These are phyloP conservation scores for Backusella psychrophila DNA, from an alignment of 192 early-diverging fungal species.

Conservation along the genomic window DNA sequence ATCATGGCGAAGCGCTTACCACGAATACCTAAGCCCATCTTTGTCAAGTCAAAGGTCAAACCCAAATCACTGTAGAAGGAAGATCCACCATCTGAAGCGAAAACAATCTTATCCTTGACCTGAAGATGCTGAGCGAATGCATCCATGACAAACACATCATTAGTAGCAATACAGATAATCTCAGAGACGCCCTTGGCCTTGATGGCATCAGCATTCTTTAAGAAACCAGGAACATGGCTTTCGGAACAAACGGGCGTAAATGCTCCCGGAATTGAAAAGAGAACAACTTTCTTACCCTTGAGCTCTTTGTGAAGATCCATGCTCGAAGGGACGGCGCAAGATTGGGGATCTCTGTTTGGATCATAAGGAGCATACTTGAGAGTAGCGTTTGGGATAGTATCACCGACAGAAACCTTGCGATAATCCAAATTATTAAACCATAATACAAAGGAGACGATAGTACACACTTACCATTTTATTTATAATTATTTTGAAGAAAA, in stretches of 20 bases:
- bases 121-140: conserved; percentile 45
- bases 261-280: conserved; percentile 58
- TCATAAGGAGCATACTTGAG: conserved; percentile 33
- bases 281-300: conserved; percentile 58
- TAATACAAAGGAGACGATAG: too few species aligned
- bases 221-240: conserved; percentile 53
- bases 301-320: conserved; percentile 38
- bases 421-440: too few species aligned
- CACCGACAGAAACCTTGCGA: not conserved
- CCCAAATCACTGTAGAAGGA: conserved; percentile 52
- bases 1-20: conserved; percentile 55
- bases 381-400: conserved; percentile 22
- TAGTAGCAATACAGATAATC: conserved; percentile 45
- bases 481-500: not conserved
- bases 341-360: conserved; percentile 6
- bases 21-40: conserved; percentile 50
- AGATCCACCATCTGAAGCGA: conserved; percentile 49
- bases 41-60: conserved; percentile 53
- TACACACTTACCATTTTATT: not conserved
- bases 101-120: conserved; percentile 45
- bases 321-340: conserved; percentile 22
- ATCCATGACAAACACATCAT: conserved; percentile 63
- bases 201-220: conserved; percentile 41
- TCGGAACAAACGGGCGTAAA: conserved; percentile 65
- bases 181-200: conserved; percentile 54